phyloP scores from a whole-genome alignment of 768 basidiomycete genomes.

The Lyophyllum decastes region DNA sequence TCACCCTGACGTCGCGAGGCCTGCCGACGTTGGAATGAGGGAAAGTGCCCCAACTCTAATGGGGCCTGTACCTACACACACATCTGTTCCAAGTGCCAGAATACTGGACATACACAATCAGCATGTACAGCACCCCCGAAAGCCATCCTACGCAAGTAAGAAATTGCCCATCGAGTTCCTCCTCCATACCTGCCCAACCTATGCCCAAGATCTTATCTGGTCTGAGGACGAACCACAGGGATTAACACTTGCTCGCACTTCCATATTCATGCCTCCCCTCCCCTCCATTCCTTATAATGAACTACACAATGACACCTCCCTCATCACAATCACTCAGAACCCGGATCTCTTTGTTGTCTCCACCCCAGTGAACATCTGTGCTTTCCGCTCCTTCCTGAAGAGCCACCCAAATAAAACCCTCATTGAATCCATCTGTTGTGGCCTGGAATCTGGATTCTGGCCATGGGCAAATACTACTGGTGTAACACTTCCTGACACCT shows the following conservation, averaged over 20 bases:
- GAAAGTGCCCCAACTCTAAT: too few relatives aligned
- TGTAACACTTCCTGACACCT: slow-evolving; percentile 8
- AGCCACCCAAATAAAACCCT: too few relatives aligned
- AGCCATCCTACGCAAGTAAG: too few relatives aligned
- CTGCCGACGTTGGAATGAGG: too few relatives aligned
- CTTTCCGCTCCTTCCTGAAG: too few relatives aligned
- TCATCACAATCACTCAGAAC: slow-evolving; percentile 24
- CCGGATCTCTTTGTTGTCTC: slow-evolving; percentile 32
- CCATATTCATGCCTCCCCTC: slow-evolving; percentile 10
- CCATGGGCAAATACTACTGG: too few relatives aligned
- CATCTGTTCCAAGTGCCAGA: background rate
- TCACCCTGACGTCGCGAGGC: too few relatives aligned
- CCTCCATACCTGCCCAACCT: too few relatives aligned
- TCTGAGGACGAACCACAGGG: slow-evolving; percentile 10
- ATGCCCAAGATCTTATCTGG: slow-evolving; percentile 15
- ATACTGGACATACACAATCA: background rate
- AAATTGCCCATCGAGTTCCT: background rate
- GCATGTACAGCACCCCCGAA: background rate
- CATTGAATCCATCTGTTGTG: too few relatives aligned
- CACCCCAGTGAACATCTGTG: slow-evolving; percentile 22
- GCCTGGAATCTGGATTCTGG: too few relatives aligned
- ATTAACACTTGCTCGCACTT: background rate
- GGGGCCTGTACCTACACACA: background rate
- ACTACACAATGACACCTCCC: slow-evolving; percentile 14
- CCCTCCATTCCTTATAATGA: slow-evolving; percentile 14